A percentile compares a stretch with the other conserved stretches of the same genome.
These are phyloP conservation scores for Colletotrichum destructivum DNA, from an alignment of 2,329 filamentous ascomycete genomes.

Conservation along the genomic window DNA sequence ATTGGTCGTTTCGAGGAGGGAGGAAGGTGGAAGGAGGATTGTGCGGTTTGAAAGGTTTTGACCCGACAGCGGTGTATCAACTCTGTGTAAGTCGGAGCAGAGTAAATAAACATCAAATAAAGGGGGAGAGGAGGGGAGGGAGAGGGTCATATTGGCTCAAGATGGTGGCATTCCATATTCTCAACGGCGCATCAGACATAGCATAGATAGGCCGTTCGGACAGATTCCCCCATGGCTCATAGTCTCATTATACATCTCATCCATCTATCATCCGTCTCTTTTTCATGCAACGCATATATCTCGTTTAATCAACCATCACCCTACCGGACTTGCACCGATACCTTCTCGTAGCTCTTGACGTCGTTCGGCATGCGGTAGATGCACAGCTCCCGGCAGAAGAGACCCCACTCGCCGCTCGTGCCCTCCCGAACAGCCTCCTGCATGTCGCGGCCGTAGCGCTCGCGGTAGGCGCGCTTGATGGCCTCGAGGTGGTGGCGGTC, in stretches of 20 bases:
- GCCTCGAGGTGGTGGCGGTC: conserved; percentile 84
- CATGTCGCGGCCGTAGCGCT: conserved; percentile 82
- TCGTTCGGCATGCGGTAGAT: conserved; percentile 74
- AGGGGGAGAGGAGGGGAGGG: too few species aligned
- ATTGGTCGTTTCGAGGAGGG: conserved; percentile 8
- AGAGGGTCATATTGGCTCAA: background rate
- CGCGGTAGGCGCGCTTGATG: conserved; percentile 84
- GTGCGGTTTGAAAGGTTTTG: background rate
- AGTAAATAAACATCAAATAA: background rate
- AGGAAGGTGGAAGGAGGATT: background rate
- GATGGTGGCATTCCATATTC: background rate
- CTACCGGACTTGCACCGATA: conserved; percentile 45
- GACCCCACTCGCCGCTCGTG: conserved; percentile 82
- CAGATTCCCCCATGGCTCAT: conserved; percentile 21
- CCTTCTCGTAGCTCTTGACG: conserved; percentile 66
- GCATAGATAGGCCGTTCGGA: conserved; percentile 18
- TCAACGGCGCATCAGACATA: background rate
- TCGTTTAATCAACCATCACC: too few species aligned
- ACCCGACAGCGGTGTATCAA: too few species aligned
- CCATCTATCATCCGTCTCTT: background rate
- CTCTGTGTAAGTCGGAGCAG: background rate
- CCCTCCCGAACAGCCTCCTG: conserved; percentile 85
- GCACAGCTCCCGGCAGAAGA: conserved; percentile 81
- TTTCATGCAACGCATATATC: background rate
- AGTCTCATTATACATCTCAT: conserved; percentile 29